Conservation (phyloP, 768 basidiomycete genomes). For the Gymnopilus dilepis region DNA sequence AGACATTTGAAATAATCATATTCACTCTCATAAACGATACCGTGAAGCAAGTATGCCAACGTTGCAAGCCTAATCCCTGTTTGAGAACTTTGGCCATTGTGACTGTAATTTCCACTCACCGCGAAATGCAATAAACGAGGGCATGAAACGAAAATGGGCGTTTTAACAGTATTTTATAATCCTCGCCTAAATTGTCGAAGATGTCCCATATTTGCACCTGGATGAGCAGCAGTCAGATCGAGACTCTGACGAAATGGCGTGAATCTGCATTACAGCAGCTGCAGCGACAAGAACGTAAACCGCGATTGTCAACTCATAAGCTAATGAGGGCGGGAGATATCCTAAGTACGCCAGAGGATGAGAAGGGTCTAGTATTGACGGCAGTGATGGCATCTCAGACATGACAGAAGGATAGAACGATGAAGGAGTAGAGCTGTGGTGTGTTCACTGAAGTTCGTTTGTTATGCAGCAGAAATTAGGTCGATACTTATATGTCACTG, state of each 20-base stretch:
- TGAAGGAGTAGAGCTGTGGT: too few relatives aligned
- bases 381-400: not conserved
- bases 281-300: not conserved
- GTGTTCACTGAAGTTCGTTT: too few relatives aligned
- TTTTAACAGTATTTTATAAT: slow-evolving; percentile 4
- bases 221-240: not conserved
- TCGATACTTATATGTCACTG: too few relatives aligned
- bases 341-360: not conserved
- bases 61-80: not conserved
- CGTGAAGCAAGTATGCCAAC: slow-evolving; percentile 4
- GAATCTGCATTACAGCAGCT: not conserved
- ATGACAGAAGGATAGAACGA: too few relatives aligned
- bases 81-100: not conserved
- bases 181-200: slow-evolving; percentile 7
- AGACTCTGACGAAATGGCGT: not conserved
- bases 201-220: slow-evolving; percentile 13
- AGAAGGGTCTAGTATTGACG: not conserved
- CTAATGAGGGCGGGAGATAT: not conserved
- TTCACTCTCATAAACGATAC: slow-evolving; percentile 10
- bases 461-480: too few relatives aligned
- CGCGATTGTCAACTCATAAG: not conserved
- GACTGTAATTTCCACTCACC: too few relatives aligned
- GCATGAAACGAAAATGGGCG: not conserved
- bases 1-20: too few relatives aligned
- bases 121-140: slow-evolving; percentile 12